phyloP scores from a whole-genome alignment of 768 basidiomycete genomes.

The Boletales sp. region DNA sequence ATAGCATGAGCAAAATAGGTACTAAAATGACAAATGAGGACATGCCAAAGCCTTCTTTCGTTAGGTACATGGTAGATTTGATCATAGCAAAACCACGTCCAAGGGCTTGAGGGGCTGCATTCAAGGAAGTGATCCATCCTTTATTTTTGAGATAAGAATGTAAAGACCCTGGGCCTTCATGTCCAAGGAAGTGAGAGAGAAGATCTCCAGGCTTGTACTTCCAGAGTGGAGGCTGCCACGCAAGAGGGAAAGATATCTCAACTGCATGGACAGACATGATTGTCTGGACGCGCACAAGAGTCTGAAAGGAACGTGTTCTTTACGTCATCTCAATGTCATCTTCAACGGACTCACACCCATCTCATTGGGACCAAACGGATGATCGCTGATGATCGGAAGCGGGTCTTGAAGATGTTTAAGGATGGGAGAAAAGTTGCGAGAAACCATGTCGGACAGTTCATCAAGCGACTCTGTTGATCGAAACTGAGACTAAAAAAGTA shows the following conservation, averaged over 20 bases:
- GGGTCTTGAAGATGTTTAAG: slow-evolving; percentile 57
- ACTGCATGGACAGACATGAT: slow-evolving; percentile 83
- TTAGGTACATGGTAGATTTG: slow-evolving; percentile 77
- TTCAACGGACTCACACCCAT: slow-evolving; percentile 54
- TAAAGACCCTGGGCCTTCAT: slow-evolving; percentile 91
- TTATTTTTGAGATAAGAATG: slow-evolving; percentile 86
- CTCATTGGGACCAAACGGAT: slow-evolving; percentile 71
- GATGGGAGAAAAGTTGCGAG: slow-evolving; percentile 69
- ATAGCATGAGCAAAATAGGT: slow-evolving; percentile 2
- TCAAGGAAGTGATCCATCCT: slow-evolving; percentile 80
- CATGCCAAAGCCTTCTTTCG: slow-evolving; percentile 83
- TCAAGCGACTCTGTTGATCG: slow-evolving; percentile 64
- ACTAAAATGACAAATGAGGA: not conserved
- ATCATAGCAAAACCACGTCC: slow-evolving; percentile 88
- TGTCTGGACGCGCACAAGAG: slow-evolving; percentile 82
- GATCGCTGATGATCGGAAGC: slow-evolving; percentile 63
- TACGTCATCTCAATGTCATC: slow-evolving; percentile 1
- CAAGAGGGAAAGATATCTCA: slow-evolving; percentile 79
- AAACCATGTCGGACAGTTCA: slow-evolving; percentile 59
- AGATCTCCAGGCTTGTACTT: slow-evolving; percentile 74
- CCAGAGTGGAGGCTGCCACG: slow-evolving; percentile 70
- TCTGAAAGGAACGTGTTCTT: slow-evolving; percentile 39
- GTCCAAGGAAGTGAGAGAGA: slow-evolving; percentile 80
- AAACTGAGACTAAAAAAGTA: not conserved
- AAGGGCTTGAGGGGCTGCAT: slow-evolving; percentile 63